Evolutionary conservation across 2,329 filamentous ascomycete genomes (phyloP).

Genomic region (Aureobasidium sp.): DNA sequence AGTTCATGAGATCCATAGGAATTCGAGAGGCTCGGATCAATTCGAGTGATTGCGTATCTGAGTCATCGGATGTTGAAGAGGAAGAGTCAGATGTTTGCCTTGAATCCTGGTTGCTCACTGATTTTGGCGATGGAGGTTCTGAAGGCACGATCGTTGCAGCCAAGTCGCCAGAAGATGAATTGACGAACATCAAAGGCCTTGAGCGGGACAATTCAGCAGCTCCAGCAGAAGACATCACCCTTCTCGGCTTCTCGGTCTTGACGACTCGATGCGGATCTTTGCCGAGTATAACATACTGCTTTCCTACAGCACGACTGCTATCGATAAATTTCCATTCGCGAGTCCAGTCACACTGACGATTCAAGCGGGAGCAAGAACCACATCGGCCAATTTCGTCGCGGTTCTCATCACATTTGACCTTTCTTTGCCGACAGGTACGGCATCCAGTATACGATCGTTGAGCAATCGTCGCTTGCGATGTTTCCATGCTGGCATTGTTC

Average conservation of each 20-base stretch:
- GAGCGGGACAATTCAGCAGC: no score
- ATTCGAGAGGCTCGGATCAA: not conserved
- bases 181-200: not conserved
- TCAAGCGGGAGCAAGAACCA: slow-evolving; percentile 15
- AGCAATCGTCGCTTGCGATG: slow-evolving; percentile 5
- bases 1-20: not conserved
- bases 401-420: slow-evolving; percentile 18
- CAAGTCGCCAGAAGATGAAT: not conserved
- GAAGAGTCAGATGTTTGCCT: not conserved
- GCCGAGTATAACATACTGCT: slow-evolving; percentile 15
- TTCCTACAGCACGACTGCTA: slow-evolving; percentile 6
- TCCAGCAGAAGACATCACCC: no score
- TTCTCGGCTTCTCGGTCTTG: not conserved
- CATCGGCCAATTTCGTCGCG: slow-evolving; percentile 11
- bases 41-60: not conserved
- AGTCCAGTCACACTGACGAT: slow-evolving; percentile 16
- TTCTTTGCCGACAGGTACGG: slow-evolving; percentile 6
- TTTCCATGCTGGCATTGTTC: slow-evolving; percentile 10
- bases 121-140: not conserved
- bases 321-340: slow-evolving; percentile 17
- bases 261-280: not conserved
- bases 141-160: not conserved
- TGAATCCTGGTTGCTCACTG: not conserved
- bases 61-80: not conserved
- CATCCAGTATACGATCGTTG: slow-evolving; percentile 9